Base-by-base conservation (phyloP, 2,329 filamentous ascomycete species). In the Calonectria multiphialidica region DNA sequence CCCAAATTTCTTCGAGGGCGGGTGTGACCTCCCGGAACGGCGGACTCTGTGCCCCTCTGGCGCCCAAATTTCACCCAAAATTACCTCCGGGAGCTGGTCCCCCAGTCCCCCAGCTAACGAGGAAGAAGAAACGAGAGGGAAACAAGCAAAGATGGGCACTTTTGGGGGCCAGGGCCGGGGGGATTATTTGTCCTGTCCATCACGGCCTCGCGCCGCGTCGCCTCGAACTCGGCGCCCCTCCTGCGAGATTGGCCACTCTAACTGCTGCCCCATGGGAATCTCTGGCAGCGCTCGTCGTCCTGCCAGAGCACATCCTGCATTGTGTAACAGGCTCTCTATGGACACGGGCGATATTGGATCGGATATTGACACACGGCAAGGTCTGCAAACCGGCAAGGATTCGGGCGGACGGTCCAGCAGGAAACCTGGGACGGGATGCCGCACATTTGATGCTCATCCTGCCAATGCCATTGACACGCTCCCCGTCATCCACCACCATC, bases 181-280 rank as follows among this genome's bases (percentile, higher is more conserved):
- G 42, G 9, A 40, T 23, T 57, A 18, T 64, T 40, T 44, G 40
- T 40, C 30, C 35, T 21, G 53, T 57, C 21, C 12, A n/a, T 8
- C n/a, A 25, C 53, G 33, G 53, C 53, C 53, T 33, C 53, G 53
- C 35, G 33, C 53, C 53, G 53, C 53, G 21, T 40, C 23, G 35
- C 35, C 53, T 59, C 23, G 53, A 40, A 59, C 33, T 61, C 53
- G 64, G 57, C 37, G 40, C 13, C 69, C 47, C 71, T 44, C 68
- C 67, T 67, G 64, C 68, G 71, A 71, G 68, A 73, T 73, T 73
- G 68, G 57, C 47, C 28, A 59, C 49, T 59, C 18, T 59, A 59
- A 59, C 53, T 59, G 53, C 53, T 37, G 53, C 53, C 53, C n/a
- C 53, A 59, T 59, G 33, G 13, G 35, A 30, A 40, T 16, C 10